phyloP scores from a whole-genome alignment of 305 asterid genomes.

The Solanum hybrid region DNA sequence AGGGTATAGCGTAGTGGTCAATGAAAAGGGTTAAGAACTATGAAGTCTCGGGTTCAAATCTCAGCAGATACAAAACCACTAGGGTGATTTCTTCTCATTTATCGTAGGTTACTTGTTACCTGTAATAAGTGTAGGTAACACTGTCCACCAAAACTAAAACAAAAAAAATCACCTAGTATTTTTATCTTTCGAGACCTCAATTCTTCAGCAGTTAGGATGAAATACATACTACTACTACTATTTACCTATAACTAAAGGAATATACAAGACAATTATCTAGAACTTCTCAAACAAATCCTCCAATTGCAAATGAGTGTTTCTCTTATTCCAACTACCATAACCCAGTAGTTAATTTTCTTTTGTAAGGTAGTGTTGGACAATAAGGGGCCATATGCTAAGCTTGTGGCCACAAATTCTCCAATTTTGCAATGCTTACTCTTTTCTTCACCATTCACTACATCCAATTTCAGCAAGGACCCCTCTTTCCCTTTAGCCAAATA shows the following conservation, averaged over 20 bases:
- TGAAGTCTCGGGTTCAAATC: background rate
- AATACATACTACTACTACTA: background rate
- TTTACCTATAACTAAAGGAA: background rate
- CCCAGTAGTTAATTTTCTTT: background rate
- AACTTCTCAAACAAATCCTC: background rate
- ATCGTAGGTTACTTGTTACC: background rate
- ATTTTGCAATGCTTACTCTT: conserved; percentile 9
- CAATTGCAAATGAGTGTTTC: background rate
- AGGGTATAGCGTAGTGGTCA: background rate
- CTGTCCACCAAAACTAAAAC: background rate
- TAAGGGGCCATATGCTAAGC: conserved; percentile 48
- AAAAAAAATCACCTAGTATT: background rate
- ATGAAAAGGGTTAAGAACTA: background rate
- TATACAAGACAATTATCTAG: background rate
- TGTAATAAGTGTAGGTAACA: background rate
- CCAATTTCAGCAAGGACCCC: background rate
- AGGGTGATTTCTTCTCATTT: background rate
- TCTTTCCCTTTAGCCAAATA: background rate
- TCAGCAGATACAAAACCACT: background rate
- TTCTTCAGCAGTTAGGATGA: background rate
- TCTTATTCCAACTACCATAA: background rate
- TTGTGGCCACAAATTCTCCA: conserved; percentile 47
- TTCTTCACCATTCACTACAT: background rate
- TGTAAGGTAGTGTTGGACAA: conserved; percentile 33
- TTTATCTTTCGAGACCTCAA: background rate